A percentile compares a stretch with the other conserved stretches of the same genome.
Evolutionary conservation across 495 filamentous ascomycete genomes (phyloP).

Genomic region (Ascobolus immersus): DNA sequence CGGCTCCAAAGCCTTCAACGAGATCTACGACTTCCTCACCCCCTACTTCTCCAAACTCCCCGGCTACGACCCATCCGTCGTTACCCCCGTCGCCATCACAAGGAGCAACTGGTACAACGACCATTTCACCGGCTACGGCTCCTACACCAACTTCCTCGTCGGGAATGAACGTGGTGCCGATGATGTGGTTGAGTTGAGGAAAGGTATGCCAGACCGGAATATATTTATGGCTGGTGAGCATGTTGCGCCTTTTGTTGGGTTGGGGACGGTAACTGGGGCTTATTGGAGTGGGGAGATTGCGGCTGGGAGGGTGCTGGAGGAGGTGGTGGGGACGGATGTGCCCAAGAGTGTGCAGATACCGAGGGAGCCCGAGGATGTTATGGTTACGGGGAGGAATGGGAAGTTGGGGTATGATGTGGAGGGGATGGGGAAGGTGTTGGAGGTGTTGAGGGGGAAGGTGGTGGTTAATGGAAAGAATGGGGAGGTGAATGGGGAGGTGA

Average conservation of each 20-base stretch:
- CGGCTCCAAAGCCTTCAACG: slow-evolving; percentile 20
- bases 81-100: slow-evolving; percentile 31
- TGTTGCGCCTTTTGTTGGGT: slow-evolving; percentile 65
- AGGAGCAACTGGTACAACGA: slow-evolving; percentile 66
- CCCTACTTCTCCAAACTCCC: slow-evolving; percentile 57
- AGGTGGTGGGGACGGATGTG: slow-evolving; percentile 4
- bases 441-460: slow-evolving; percentile 11
- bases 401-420: too few relatives aligned
- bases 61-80: slow-evolving; percentile 27
- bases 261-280: slow-evolving; percentile 70
- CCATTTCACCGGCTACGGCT: slow-evolving; percentile 64
- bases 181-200: slow-evolving; percentile 49
- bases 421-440: slow-evolving; percentile 1
- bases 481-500: slow-evolving; percentile 5
- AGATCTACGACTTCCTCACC: slow-evolving; percentile 34
- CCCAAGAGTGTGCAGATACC: background rate
- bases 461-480: slow-evolving; percentile 5
- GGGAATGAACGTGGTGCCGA: slow-evolving; percentile 42
- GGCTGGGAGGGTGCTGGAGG: slow-evolving; percentile 32
- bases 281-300: slow-evolving; percentile 80
- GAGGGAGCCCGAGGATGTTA: background rate
- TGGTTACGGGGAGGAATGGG: slow-evolving; percentile 7
- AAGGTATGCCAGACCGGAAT: slow-evolving; percentile 39
- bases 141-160: slow-evolving; percentile 70
- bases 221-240: slow-evolving; percentile 91